Conservation (phyloP, 192 early-diverging fungal genomes). For the Lobosporangium transversale region DNA sequence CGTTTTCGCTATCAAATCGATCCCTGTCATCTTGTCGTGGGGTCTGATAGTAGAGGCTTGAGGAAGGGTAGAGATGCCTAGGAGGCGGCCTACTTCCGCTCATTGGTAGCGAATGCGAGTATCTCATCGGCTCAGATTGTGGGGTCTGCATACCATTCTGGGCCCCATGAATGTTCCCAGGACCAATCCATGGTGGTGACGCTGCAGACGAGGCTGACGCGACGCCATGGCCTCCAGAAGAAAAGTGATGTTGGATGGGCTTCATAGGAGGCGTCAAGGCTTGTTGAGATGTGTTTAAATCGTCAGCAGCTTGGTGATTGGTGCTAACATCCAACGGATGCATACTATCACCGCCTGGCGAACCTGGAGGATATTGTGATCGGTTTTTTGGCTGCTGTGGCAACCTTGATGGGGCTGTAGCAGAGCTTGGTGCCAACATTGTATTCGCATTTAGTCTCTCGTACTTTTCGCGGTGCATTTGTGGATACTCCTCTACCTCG, state of each 20-base stretch:
- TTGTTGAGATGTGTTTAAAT: constrained; percentile 6
- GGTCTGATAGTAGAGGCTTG: constrained; percentile 31
- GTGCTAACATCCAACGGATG: constrained; percentile 14
- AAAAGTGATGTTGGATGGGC: not conserved
- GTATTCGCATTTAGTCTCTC: constrained; percentile 42
- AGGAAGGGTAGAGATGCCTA: constrained; percentile 22
- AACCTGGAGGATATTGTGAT: constrained; percentile 6
- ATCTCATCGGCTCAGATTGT: constrained; percentile 28
- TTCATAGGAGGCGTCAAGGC: constrained; percentile 21
- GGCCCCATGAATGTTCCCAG: not conserved
- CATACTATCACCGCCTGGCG: constrained; percentile 5
- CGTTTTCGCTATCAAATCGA: constrained; percentile 21
- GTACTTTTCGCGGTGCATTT: constrained; percentile 46
- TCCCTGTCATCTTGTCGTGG: constrained; percentile 23
- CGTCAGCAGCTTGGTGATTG: not conserved
- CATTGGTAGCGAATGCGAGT: constrained; percentile 21
- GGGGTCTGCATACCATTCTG: not conserved
- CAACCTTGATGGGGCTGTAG: constrained; percentile 5
- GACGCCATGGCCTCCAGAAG: constrained; percentile 11
- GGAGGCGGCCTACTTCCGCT: constrained; percentile 1
- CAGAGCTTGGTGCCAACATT: constrained; percentile 15
- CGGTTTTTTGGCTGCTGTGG: constrained; percentile 16
- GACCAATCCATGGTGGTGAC: constrained; percentile 15
- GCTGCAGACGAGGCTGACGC: not conserved
- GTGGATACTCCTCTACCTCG: constrained; percentile 35